Percentiles rank a stretch among this genome's conserved stretches.
Conservation (phyloP, 2,329 filamentous ascomycete species). For the Lomentospora prolificans region DNA sequence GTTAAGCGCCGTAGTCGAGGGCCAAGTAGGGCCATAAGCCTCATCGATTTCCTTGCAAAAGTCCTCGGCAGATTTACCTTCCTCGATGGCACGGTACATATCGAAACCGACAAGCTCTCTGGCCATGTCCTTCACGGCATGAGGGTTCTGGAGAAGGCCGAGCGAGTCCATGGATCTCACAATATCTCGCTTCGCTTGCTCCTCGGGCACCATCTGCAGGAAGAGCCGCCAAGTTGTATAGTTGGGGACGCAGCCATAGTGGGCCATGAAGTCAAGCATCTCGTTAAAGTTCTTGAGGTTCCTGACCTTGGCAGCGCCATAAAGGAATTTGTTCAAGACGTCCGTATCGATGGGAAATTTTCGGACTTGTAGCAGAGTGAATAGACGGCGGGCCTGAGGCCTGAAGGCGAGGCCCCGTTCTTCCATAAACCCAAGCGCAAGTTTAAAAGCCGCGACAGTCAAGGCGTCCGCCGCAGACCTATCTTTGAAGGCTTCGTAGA, state of each 20-base stretch:
- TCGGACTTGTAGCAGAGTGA: conserved; percentile 24
- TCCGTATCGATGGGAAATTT: conserved; percentile 34
- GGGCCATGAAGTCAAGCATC: conserved; percentile 30
- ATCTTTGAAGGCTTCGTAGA: conserved; percentile 29
- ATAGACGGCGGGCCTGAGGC: conserved; percentile 21
- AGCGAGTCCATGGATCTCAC: conserved; percentile 35
- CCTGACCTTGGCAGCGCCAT: conserved; percentile 26
- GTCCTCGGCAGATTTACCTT: conserved; percentile 20
- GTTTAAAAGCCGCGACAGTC: conserved; percentile 30
- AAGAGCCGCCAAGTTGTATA: conserved; percentile 38
- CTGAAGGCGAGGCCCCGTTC: conserved; percentile 16
- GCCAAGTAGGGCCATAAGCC: conserved; percentile 38
- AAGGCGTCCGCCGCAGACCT: conserved; percentile 22
- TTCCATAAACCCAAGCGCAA: conserved; percentile 32
- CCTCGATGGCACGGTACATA: conserved; percentile 28
- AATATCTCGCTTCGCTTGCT: conserved; percentile 39
- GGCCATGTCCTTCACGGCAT: conserved; percentile 27
- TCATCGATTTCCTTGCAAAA: conserved; percentile 31
- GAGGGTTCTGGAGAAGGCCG: conserved; percentile 29
- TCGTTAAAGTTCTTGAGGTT: conserved; percentile 32
- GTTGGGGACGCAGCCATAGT: conserved; percentile 28
- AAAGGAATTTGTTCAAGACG: conserved; percentile 38
- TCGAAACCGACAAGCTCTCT: conserved; percentile 33
- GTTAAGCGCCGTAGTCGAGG: conserved; percentile 25
- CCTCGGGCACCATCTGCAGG: conserved; percentile 45